phyloP scores from a whole-genome alignment of 2,329 filamentous ascomycete genomes.

The Apiospora phragmitis region DNA sequence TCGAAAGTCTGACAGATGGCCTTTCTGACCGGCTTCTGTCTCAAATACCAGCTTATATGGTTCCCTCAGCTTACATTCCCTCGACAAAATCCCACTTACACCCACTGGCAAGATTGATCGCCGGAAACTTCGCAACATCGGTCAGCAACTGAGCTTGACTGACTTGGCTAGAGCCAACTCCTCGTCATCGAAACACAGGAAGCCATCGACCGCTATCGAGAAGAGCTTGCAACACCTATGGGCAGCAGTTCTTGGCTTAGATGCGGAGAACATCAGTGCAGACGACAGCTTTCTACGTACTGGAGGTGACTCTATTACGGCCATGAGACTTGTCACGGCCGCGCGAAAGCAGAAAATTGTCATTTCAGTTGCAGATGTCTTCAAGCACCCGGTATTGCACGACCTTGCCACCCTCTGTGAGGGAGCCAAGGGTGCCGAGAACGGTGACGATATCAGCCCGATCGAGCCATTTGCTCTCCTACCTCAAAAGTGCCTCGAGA shows the following conservation, averaged over 20 bases:
- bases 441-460: no score
- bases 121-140: neutral
- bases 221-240: neutral
- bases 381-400: slow-evolving; percentile 25
- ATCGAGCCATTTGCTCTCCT: no score
- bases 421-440: no score
- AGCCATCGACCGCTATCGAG: neutral
- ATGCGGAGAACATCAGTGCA: slow-evolving; percentile 22
- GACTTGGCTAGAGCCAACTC: neutral
- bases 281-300: slow-evolving; percentile 33
- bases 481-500: no score
- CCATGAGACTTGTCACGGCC: slow-evolving; percentile 50
- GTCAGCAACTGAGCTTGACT: no score
- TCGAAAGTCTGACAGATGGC: no score
- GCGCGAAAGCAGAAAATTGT: slow-evolving; percentile 37
- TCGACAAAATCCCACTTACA: slow-evolving; percentile 49
- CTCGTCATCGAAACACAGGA: no score
- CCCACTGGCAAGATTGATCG: slow-evolving; percentile 52
- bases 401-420: no score
- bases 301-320: slow-evolving; percentile 48
- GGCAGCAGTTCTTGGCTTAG: neutral
- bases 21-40: no score
- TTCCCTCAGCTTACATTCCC: slow-evolving; percentile 51
- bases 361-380: slow-evolving; percentile 46
- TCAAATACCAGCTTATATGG: slow-evolving; percentile 41